These are phyloP conservation scores for Oidiodendron maius DNA, from an alignment of 495 filamentous ascomycete genomes.

Conservation along the genomic window DNA sequence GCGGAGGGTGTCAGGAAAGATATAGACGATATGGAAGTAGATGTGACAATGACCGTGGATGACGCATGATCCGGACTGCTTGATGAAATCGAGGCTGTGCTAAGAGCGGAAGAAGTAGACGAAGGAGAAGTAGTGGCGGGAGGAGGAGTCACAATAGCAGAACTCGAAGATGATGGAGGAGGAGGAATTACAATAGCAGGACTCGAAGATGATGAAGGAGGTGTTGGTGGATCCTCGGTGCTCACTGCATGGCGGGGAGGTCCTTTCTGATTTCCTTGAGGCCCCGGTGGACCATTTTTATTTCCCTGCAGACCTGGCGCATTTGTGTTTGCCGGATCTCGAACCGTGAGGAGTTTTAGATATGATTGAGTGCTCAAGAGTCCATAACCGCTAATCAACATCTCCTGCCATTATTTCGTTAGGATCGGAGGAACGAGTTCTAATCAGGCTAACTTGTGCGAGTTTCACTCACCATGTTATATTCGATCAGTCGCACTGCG, in stretches of 20 bases:
- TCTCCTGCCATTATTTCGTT: too few relatives aligned
- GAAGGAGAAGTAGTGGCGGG: constrained; percentile 8
- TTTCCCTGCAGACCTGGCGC: constrained; percentile 8
- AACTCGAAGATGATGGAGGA: not conserved
- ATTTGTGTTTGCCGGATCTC: constrained; percentile 5
- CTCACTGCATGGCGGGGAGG: not conserved
- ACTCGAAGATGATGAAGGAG: not conserved
- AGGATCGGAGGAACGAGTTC: too few relatives aligned
- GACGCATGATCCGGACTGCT: too few relatives aligned
- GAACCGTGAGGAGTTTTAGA: not conserved
- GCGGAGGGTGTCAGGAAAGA: not conserved
- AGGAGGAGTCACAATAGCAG: constrained; percentile 1
- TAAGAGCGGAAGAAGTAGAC: constrained; percentile 2
- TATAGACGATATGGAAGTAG: constrained; percentile 1
- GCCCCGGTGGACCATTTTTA: constrained; percentile 8
- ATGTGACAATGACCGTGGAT: constrained; percentile 1
- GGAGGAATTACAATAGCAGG: not conserved
- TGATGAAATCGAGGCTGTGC: too few relatives aligned
- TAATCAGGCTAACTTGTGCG: too few relatives aligned
- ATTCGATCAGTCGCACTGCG: too few relatives aligned
- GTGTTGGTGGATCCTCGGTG: constrained; percentile 1
- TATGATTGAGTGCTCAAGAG: not conserved
- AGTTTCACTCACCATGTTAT: too few relatives aligned
- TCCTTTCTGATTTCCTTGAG: constrained; percentile 6
- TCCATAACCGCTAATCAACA: constrained; percentile 1